A percentile compares a stretch with the other conserved stretches of the same genome.
phyloP scores from a whole-genome alignment of 1,139 yeast species.

The Zygoascus sp. region DNA sequence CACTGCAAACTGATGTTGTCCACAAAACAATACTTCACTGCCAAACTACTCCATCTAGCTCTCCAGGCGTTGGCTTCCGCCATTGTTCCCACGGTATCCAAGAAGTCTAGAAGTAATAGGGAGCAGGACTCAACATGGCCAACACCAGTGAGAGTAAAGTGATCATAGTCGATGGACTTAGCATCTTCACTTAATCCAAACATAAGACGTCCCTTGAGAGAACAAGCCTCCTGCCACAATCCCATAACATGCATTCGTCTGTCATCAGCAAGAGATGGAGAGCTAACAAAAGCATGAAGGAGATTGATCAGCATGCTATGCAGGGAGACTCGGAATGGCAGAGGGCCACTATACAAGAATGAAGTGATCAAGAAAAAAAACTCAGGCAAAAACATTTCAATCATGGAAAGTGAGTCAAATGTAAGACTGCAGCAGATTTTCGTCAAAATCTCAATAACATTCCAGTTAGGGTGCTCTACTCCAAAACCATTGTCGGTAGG shows the following conservation, averaged over 20 bases:
- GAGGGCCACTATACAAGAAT: constrained; percentile 68
- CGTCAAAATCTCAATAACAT: constrained; percentile 67
- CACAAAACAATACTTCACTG: constrained; percentile 58
- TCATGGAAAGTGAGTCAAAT: constrained; percentile 64
- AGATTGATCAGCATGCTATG: constrained; percentile 65
- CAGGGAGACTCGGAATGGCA: constrained; percentile 61
- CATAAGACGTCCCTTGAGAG: constrained; percentile 67
- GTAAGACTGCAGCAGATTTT: constrained; percentile 63
- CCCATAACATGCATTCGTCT: constrained; percentile 46
- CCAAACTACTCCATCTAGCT: constrained; percentile 64
- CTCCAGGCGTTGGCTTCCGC: constrained; percentile 55
- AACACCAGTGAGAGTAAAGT: constrained; percentile 49
- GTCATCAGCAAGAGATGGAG: constrained; percentile 46
- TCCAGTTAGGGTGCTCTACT: constrained; percentile 56
- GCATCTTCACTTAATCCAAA: constrained; percentile 75
- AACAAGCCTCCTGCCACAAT: constrained; percentile 57
- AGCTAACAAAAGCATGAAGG: constrained; percentile 65
- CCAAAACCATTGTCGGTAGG: constrained; percentile 15
- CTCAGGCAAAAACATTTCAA: constrained; percentile 69
- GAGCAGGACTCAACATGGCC: constrained; percentile 61
- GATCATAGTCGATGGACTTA: constrained; percentile 40
- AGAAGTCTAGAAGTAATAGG: constrained; percentile 49
- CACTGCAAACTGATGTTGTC: constrained; percentile 62
- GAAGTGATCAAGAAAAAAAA: constrained; percentile 64
- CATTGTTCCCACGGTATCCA: constrained; percentile 47